Evolutionary conservation across 2,329 filamentous ascomycete species (phyloP).

Genomic region (Leptographium lundbergii): DNA sequence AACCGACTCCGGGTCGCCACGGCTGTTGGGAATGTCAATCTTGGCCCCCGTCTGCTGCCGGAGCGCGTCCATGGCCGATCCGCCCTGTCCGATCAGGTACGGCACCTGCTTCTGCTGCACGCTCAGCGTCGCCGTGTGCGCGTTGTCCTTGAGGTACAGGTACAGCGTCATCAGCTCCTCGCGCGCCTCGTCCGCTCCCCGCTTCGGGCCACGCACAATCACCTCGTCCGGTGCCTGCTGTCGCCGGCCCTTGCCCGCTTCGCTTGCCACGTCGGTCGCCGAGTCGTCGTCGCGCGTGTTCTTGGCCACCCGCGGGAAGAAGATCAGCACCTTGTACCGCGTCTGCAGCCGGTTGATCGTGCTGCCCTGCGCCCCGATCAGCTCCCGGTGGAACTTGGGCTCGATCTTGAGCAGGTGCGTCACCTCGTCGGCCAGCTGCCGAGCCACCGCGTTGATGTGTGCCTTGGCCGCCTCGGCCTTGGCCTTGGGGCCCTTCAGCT

Average conservation of each 20-base stretch:
- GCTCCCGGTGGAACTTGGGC: conserved; percentile 82
- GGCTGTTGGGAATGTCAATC: conserved; percentile 79
- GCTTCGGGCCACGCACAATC: conserved; percentile 78
- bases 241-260: conserved; percentile 50
- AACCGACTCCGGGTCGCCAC: conserved; percentile 55
- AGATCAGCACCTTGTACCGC: conserved; percentile 86
- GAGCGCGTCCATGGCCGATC: conserved; percentile 81
- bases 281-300: conserved; percentile 56
- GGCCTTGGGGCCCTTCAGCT: conserved; percentile 88
- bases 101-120: conserved; percentile 88
- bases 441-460: conserved; percentile 67
- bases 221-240: conserved; percentile 82
- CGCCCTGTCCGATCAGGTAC: conserved; percentile 84
- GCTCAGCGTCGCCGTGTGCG: conserved; percentile 62
- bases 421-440: conserved; percentile 81
- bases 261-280: conserved; percentile 55
- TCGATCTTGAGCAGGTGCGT: conserved; percentile 82
- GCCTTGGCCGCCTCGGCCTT: conserved; percentile 81
- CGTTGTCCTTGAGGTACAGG: conserved; percentile 84
- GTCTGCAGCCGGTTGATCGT: conserved; percentile 88
- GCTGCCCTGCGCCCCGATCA: conserved; percentile 78
- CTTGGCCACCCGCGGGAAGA: conserved; percentile 68
- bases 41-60: conserved; percentile 73
- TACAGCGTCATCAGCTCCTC: conserved; percentile 83
- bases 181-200: conserved; percentile 80